Conservation (phyloP, 306 rosid species). For the Cucumis melo region DNA sequence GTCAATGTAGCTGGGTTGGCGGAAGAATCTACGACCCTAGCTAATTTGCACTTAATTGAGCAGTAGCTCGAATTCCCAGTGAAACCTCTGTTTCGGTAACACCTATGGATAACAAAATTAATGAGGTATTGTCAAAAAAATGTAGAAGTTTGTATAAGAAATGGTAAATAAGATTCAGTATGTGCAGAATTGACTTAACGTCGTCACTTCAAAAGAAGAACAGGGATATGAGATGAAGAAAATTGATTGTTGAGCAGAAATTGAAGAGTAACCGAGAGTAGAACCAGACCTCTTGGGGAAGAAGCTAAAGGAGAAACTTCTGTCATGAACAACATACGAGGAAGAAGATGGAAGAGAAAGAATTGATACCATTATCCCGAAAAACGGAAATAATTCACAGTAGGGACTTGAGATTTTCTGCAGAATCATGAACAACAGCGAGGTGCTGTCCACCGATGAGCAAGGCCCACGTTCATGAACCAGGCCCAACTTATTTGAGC, state of each 20-base stretch:
- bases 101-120: conserved; percentile 7
- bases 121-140: background rate
- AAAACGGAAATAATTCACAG: background rate
- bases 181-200: background rate
- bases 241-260: background rate
- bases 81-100: background rate
- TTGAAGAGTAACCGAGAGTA: background rate
- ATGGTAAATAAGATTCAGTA: background rate
- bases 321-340: background rate
- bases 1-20: conserved; percentile 12
- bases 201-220: background rate
- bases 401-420: background rate
- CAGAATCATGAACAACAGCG: background rate
- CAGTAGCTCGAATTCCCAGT: background rate
- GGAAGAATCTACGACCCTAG: conserved; percentile 14
- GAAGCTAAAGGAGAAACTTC: background rate
- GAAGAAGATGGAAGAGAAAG: background rate
- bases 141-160: background rate
- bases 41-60: conserved; percentile 23
- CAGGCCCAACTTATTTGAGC: background rate
- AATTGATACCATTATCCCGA: background rate
- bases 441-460: background rate
- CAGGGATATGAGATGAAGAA: background rate
- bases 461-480: background rate
- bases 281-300: background rate